phyloP scores from a whole-genome alignment of 1,284 basidiomycete species.

The Microbotryum intermedium region DNA sequence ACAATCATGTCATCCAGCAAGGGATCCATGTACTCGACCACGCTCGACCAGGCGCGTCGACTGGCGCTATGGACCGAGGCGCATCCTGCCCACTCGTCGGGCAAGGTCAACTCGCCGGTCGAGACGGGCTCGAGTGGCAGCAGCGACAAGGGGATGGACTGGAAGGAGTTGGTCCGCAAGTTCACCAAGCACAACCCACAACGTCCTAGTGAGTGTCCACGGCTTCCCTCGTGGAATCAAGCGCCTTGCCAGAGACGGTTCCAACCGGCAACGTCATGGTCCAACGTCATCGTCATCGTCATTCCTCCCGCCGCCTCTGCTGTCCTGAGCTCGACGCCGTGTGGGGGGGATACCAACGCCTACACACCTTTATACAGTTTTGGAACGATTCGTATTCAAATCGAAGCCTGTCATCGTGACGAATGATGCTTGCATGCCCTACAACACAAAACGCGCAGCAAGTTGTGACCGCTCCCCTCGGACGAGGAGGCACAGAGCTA shows the following conservation, averaged over 20 bases:
- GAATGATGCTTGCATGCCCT: no score
- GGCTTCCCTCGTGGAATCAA: not conserved
- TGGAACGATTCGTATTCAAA: no score
- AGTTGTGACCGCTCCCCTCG: no score
- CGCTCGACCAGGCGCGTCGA: slow-evolving; percentile 19
- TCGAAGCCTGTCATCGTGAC: no score
- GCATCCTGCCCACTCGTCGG: slow-evolving; percentile 7
- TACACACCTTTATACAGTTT: not conserved
- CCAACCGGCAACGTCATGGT: not conserved
- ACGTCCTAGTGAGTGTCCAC: slow-evolving; percentile 7
- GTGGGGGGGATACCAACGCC: not conserved
- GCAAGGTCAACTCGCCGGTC: not conserved
- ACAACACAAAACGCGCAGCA: no score
- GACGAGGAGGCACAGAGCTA: no score
- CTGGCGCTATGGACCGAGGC: not conserved
- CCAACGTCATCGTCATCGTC: not conserved
- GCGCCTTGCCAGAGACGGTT: not conserved
- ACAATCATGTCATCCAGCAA: not conserved
- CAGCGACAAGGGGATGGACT: slow-evolving; percentile 12
- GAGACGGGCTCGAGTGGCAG: not conserved
- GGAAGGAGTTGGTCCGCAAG: slow-evolving; percentile 25
- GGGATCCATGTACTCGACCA: slow-evolving; percentile 8
- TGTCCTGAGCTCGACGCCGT: not conserved
- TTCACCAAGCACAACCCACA: slow-evolving; percentile 23
- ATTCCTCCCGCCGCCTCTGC: no score